These are phyloP conservation scores for Saturnispora serradocipensis DNA, from an alignment of 805 yeast genomes.

Conservation along the genomic window DNA sequence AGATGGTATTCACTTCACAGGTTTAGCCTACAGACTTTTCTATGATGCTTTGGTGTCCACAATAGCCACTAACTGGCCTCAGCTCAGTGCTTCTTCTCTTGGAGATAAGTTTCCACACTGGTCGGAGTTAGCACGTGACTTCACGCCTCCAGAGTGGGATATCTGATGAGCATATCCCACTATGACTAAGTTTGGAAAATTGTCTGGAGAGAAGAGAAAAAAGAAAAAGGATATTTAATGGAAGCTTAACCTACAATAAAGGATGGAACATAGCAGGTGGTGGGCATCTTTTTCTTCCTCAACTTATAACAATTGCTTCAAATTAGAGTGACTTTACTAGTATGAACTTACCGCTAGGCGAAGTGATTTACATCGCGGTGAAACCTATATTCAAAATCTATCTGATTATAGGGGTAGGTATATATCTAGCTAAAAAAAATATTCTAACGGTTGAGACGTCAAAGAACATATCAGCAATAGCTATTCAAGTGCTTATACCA, in stretches of 20 bases:
- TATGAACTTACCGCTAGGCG: constrained; percentile 35
- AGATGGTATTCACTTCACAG: constrained; percentile 41
- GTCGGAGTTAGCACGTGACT: constrained; percentile 7
- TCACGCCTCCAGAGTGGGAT: neutral
- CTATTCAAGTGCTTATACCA: constrained; percentile 67
- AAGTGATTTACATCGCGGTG: constrained; percentile 65
- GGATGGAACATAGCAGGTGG: neutral
- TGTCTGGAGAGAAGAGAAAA: neutral
- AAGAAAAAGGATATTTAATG: neutral
- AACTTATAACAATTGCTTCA: neutral
- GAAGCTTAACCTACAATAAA: neutral
- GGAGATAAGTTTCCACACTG: constrained; percentile 19
- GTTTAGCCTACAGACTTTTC: constrained; percentile 30
- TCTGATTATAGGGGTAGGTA: constrained; percentile 61
- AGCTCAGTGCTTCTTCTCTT: constrained; percentile 14
- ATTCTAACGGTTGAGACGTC: constrained; percentile 62
- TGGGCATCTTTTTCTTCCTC: neutral
- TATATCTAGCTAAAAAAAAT: constrained; percentile 49
- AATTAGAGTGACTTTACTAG: neutral
- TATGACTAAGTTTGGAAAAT: neutral
- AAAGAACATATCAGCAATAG: constrained; percentile 58
- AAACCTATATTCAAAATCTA: constrained; percentile 82
- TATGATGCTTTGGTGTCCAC: constrained; percentile 26
- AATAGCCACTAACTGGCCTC: constrained; percentile 29
- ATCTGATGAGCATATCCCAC: neutral